These are phyloP conservation scores for Metschnikowia shivogae DNA, from an alignment of 805 yeast genomes.

Conservation along the genomic window DNA sequence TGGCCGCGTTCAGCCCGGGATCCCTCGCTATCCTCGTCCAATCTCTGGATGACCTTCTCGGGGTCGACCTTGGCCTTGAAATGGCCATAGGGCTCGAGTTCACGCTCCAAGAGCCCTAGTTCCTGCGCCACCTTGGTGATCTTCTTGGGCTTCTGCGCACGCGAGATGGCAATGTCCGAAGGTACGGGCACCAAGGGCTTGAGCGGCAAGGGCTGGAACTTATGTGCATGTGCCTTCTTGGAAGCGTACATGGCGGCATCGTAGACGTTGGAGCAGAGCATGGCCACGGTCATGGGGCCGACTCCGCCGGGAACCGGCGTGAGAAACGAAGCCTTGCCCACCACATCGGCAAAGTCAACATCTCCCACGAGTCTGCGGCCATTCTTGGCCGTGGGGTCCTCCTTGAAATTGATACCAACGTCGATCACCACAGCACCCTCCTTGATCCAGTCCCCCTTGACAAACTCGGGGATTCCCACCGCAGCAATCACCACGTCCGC, in stretches of 20 bases:
- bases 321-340: slow-evolving; percentile 58
- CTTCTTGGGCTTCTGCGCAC: slow-evolving; percentile 83
- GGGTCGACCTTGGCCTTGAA: slow-evolving; percentile 83
- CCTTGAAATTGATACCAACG: slow-evolving; percentile 90
- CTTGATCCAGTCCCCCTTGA: slow-evolving; percentile 86
- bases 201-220: slow-evolving; percentile 54
- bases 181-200: slow-evolving; percentile 65
- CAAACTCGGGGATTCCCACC: slow-evolving; percentile 79
- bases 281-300: slow-evolving; percentile 98
- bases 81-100: slow-evolving; percentile 84
- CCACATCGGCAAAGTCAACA: slow-evolving; percentile 74
- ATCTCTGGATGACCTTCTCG: slow-evolving; percentile 32
- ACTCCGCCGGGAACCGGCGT: slow-evolving; percentile 99
- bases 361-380: slow-evolving; percentile 92
- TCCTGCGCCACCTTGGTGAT: slow-evolving; percentile 73
- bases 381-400: slow-evolving; percentile 67
- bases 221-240: slow-evolving; percentile 44
- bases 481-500: slow-evolving; percentile 94
- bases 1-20: slow-evolving; percentile 64
- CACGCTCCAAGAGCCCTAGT: slow-evolving; percentile 71
- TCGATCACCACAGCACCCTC: slow-evolving; percentile 82
- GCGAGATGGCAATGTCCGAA: slow-evolving; percentile 83
- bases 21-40: slow-evolving; percentile 67
- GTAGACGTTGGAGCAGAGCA: slow-evolving; percentile 81
- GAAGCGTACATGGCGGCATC: slow-evolving; percentile 68